Percentiles rank a stretch among this genome's conserved stretches.
These are phyloP conservation scores for Xylaria venustula DNA, from an alignment of 495 filamentous ascomycete genomes.

Conservation along the genomic window DNA sequence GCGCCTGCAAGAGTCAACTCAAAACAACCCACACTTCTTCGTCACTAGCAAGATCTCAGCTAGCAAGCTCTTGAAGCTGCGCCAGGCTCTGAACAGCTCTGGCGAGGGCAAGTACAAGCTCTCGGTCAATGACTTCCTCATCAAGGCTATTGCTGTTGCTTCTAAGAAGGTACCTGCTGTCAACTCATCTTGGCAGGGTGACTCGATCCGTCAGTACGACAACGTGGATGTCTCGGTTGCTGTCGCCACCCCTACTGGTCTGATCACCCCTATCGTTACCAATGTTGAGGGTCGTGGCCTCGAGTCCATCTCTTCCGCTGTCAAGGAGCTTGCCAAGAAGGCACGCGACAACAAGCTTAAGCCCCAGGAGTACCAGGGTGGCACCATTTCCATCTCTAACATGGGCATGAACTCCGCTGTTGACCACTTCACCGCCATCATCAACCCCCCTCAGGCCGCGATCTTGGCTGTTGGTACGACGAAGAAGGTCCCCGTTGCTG, in stretches of 20 bases:
- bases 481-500: conserved; percentile 89
- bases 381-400: conserved; percentile 99
- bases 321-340: conserved; percentile 96
- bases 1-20: conserved; percentile 83
- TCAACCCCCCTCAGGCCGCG: conserved; percentile 96
- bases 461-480: conserved; percentile 94
- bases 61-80: conserved; percentile 90
- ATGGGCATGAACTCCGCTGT: conserved; percentile 99
- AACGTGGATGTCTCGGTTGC: conserved; percentile 91
- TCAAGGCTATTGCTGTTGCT: conserved; percentile 90
- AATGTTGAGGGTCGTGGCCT: conserved; percentile 80
- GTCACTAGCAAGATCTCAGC: conserved; percentile 86
- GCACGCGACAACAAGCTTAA: conserved; percentile 97
- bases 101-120: conserved; percentile 95
- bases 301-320: conserved; percentile 75
- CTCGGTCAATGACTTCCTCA: conserved; percentile 97
- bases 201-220: conserved; percentile 88
- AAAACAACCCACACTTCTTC: conserved; percentile 97
- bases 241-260: conserved; percentile 87
- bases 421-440: conserved; percentile 97
- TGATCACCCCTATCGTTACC: conserved; percentile 97
- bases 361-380: conserved; percentile 98
- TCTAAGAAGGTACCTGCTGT: conserved; percentile 90
- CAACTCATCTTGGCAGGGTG: conserved; percentile 92
- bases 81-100: conserved; percentile 85